Conservation (phyloP, 208 protist genomes). For the Leishmania aethiopica region DNA sequence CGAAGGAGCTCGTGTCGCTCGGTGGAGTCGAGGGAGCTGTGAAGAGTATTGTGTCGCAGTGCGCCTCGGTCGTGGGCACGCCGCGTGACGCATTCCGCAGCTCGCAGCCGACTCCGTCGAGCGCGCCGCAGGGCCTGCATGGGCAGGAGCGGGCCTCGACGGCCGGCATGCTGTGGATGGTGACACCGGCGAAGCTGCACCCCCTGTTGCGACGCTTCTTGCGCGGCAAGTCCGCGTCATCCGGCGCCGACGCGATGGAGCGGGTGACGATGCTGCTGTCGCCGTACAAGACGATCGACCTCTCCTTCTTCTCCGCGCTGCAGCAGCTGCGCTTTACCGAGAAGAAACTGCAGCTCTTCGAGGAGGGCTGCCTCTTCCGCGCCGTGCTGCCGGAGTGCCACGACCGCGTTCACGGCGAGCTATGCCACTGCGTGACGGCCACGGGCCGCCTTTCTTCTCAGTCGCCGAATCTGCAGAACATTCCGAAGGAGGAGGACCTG, state of each 20-base stretch:
- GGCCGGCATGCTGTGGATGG: constrained; percentile 84
- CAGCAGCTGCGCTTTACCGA: constrained; percentile 91
- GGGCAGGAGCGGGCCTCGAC: constrained; percentile 87
- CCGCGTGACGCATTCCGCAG: constrained; percentile 79
- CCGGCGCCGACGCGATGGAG: constrained; percentile 88
- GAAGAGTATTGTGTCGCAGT: constrained; percentile 74
- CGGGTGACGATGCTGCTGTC: constrained; percentile 85
- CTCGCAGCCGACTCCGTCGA: constrained; percentile 64
- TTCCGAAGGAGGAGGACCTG: constrained; percentile 86
- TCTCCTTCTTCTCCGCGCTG: constrained; percentile 88
- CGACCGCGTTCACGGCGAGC: constrained; percentile 86
- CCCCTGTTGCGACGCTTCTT: constrained; percentile 68
- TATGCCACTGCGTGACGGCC: constrained; percentile 89
- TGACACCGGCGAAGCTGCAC: constrained; percentile 77
- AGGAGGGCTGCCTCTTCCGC: constrained; percentile 87
- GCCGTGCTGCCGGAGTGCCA: constrained; percentile 86
- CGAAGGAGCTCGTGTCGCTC: constrained; percentile 61
- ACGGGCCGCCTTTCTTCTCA: constrained; percentile 90
- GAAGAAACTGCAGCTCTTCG: constrained; percentile 92
- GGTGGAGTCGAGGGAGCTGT: constrained; percentile 70
- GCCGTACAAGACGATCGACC: constrained; percentile 79
- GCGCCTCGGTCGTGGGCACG: constrained; percentile 65
- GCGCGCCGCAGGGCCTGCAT: constrained; percentile 53
- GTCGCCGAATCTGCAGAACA: constrained; percentile 91
- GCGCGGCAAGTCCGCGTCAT: constrained; percentile 66